Percentiles rank a stretch among this genome's conserved stretches.
Evolutionary conservation across 352 stramenopile genomes (phyloP).

Genomic region (Phytophthora chlamydospora): DNA sequence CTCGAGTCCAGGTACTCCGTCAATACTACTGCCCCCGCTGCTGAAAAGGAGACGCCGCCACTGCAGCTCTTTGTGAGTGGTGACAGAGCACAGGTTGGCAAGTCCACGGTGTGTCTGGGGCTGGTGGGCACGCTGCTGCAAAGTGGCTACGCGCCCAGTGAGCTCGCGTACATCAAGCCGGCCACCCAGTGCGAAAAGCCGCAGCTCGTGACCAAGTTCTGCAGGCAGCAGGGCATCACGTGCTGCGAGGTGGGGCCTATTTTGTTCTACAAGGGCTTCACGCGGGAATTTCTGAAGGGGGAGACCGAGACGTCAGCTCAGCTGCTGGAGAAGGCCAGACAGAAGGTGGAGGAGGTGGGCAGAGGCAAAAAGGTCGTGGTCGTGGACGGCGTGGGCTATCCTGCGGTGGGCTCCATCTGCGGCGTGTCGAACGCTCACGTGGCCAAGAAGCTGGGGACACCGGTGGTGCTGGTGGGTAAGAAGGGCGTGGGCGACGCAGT

Average conservation of each 20-base stretch:
- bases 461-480: conserved; percentile 95
- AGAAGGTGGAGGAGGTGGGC: conserved; percentile 90
- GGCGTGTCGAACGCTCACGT: conserved; percentile 79
- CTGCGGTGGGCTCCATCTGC: conserved; percentile 86
- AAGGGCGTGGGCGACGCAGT: conserved; percentile 96
- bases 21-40: not conserved
- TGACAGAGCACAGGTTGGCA: conserved; percentile 93
- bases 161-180: conserved; percentile 99
- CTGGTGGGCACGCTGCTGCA: conserved; percentile 91
- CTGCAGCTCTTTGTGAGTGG: conserved; percentile 79
- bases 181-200: conserved; percentile 96
- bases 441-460: conserved; percentile 64
- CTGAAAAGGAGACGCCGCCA: conserved; percentile 12
- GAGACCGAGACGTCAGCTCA: conserved; percentile 84
- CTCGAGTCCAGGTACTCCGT: conserved; percentile 37
- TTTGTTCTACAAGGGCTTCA: conserved; percentile 98
- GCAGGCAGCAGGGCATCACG: conserved; percentile 85
- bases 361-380: conserved; percentile 92
- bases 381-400: conserved; percentile 98
- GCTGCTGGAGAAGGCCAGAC: conserved; percentile 84
- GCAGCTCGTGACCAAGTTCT: conserved; percentile 95
- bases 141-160: conserved; percentile 58
- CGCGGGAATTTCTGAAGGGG: conserved; percentile 94
- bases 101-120: conserved; percentile 96
- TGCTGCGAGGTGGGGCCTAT: conserved; percentile 93